These are phyloP conservation scores for Trichoderma citrinoviride DNA, from an alignment of 2,329 filamentous ascomycete species.

Conservation along the genomic window DNA sequence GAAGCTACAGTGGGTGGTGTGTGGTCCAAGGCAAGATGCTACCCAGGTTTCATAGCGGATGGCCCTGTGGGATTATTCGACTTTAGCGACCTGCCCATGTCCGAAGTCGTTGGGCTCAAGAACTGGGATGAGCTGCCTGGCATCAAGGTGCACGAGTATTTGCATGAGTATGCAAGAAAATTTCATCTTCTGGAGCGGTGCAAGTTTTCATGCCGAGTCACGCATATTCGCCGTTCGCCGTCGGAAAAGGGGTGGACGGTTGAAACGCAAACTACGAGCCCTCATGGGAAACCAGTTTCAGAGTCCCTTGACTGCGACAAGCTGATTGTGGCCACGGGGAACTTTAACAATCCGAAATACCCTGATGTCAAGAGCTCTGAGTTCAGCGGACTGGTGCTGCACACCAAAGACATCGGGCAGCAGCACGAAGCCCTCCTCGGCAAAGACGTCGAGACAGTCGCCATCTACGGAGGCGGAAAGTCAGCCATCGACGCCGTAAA, in stretches of 20 bases:
- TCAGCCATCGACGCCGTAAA: constrained; percentile 5
- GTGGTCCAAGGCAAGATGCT: constrained; percentile 12
- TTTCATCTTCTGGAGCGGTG: constrained; percentile 3
- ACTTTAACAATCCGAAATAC: neutral
- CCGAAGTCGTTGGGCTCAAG: neutral
- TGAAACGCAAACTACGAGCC: neutral
- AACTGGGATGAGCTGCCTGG: constrained; percentile 6
- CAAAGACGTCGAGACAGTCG: neutral
- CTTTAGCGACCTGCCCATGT: constrained; percentile 8
- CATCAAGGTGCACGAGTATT: neutral
- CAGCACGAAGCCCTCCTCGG: neutral
- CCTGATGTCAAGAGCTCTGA: neutral
- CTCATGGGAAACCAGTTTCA: neutral
- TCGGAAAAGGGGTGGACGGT: neutral
- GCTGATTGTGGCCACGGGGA: neutral
- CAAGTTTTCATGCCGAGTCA: neutral
- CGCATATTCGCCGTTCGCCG: neutral
- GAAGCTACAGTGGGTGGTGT: constrained; percentile 6
- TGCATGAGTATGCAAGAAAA: neutral
- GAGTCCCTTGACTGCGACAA: neutral
- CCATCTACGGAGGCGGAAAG: constrained; percentile 2
- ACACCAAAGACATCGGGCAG: constrained; percentile 6
- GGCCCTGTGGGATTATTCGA: constrained; percentile 9
- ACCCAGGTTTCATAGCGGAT: constrained; percentile 12
- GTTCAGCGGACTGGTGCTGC: neutral